Conservation (phyloP, 169 alveolate species). For the Eimeria zaria region DNA sequence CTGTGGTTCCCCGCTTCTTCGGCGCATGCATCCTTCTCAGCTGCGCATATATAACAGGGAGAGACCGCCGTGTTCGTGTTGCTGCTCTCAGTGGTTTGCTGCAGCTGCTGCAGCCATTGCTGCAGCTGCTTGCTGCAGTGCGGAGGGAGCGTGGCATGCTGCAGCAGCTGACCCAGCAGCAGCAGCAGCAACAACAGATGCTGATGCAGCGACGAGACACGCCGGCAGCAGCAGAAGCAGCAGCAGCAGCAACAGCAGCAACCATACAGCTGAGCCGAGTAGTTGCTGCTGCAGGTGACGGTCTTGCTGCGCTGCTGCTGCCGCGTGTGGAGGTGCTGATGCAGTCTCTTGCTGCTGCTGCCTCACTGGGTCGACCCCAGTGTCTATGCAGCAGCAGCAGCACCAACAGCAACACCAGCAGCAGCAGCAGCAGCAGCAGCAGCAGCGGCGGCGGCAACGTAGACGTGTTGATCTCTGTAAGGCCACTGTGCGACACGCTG, state of each 20-base stretch:
- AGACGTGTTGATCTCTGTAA: not conserved
- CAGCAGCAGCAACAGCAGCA: not conserved
- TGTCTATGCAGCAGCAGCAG: constrained; percentile 42
- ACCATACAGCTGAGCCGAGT: not conserved
- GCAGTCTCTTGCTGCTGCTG: not conserved
- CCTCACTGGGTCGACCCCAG: not conserved
- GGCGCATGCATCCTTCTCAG: not conserved
- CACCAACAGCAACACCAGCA: not conserved
- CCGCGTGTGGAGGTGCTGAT: not conserved
- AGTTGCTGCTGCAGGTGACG: not conserved
- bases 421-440: not conserved
- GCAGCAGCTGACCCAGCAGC: constrained; percentile 32
- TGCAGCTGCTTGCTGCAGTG: constrained; percentile 50
- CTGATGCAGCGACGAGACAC: not conserved
- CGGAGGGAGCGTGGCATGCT: not conserved
- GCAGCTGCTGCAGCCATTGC: constrained; percentile 55
- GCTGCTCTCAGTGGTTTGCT: constrained; percentile 16
- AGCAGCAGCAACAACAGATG: not conserved
- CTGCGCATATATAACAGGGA: not conserved
- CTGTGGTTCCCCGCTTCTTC: constrained; percentile 16
- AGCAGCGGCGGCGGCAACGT: constrained; percentile 13
- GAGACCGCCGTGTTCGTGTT: not conserved
- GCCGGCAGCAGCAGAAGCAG: not conserved
- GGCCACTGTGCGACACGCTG: constrained; percentile 15
- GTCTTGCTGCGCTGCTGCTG: not conserved